Evolutionary conservation across 2,329 filamentous ascomycete genomes (phyloP).

Genomic region (Raffaelea ambrosiae): DNA sequence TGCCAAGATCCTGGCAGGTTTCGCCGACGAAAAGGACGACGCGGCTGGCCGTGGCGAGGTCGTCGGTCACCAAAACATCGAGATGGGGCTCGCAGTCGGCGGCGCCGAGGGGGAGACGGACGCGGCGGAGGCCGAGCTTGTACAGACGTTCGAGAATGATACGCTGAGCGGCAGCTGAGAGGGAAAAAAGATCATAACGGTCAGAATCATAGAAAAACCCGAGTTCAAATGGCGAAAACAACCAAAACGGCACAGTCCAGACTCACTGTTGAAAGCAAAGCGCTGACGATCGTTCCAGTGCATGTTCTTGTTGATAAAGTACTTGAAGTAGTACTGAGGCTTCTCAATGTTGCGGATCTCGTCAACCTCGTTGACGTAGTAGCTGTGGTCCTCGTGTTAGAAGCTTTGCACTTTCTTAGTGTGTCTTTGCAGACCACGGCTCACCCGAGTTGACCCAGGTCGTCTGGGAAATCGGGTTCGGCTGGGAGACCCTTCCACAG

Average conservation of each 20-base stretch:
- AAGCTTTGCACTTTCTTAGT: neutral
- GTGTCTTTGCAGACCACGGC: conserved; percentile 17
- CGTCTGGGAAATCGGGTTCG: conserved; percentile 56
- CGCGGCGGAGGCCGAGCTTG: conserved; percentile 47
- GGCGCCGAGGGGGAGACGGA: conserved; percentile 52
- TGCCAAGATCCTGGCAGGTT: conserved; percentile 59
- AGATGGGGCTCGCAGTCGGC: conserved; percentile 45
- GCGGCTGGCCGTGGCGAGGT: conserved; percentile 48
- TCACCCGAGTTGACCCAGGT: conserved; percentile 67
- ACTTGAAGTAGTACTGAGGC: conserved; percentile 65
- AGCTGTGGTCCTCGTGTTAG: conserved; percentile 37
- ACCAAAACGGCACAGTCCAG: conserved; percentile 13
- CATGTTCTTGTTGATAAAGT: conserved; percentile 62
- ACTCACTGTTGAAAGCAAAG: conserved; percentile 61
- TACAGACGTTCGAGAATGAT: conserved; percentile 56
- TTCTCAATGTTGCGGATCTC: conserved; percentile 64
- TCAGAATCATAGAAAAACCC: too few species aligned
- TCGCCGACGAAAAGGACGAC: conserved; percentile 71
- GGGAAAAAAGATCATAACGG: neutral
- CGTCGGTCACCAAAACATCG: conserved; percentile 54
- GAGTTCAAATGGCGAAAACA: conserved; percentile 1
- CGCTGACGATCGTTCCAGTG: conserved; percentile 69
- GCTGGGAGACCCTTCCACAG: conserved; percentile 58
- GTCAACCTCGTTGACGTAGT: conserved; percentile 68
- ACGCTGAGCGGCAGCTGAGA: conserved; percentile 51